Evolutionary conservation across 805 yeast genomes (phyloP), one percentile per base, ranked within the genome.

Genomic region (Nakazawaea wickerhamii): DNA sequence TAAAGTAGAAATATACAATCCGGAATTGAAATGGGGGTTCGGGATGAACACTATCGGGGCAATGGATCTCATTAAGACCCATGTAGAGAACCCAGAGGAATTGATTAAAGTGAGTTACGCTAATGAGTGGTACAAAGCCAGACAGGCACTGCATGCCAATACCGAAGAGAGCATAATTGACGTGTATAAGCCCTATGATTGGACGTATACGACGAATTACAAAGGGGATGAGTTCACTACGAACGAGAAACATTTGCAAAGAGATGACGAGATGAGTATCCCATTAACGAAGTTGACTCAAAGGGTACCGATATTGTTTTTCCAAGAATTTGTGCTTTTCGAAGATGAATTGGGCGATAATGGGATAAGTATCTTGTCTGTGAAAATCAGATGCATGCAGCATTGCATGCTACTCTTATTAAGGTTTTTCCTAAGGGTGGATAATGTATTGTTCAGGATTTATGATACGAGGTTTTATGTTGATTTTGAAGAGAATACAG

Each of bases 281-380:
- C 99, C 99, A 0, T 52, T 86, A 15, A 77, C 79, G 11, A 79
- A 81, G 55, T 68, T 93, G 30, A 67, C 77, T 27, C 67, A 71
- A 45, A 88, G 83, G 5, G 96, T 88, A 54, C 95, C 95, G 1
- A 93, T 93, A 34, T 57, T 88, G 42, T 89, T 86, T 59, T 93
- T 78, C 56, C 97, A 89, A 57, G 97, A 91, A 53, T 77, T 88
- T 68, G 77, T 86, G 5, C 65, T 93, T 25, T 93, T 77, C 58
- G 99, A 93, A 58, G 99, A 93, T 56, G 99, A 93, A 59, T 68
- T 93, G 43, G 98, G 95, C 4, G 99, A 93, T 59, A 93, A 91
- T 59, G 99, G 99, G 6, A 84, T 88, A 14, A 77, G 95, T 0
- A 74, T 86, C 42, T 63, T 86, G 42, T 78, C 79, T 40, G 79